Base-by-base conservation (phyloP, 2,329 filamentous ascomycete genomes). In the Diaporthe destruens region DNA sequence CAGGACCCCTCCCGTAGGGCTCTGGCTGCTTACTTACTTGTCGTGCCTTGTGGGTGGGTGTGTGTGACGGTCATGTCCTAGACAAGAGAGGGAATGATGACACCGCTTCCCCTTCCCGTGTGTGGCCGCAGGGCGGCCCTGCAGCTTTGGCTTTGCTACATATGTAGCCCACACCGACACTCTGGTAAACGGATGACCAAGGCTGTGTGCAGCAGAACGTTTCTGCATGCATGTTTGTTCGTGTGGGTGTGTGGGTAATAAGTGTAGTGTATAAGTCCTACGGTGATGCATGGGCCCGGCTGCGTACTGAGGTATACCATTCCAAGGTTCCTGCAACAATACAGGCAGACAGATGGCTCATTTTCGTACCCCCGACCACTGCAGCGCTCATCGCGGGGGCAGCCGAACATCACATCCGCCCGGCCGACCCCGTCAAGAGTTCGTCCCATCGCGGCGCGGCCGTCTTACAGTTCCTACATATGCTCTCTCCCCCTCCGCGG, bases 161-260 rank as follows among this genome's bases (percentile, higher is more conserved):
- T n/a, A n/a, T n/a, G n/a, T n/a, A 65, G 59, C 32, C 32, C 20
- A 65, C 59, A 65, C 59, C 59, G 59, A 65, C 59, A 65, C 44
- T 65, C 59, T 65, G 59, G 59, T 51, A 65, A 65, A 29, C 36
- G 6, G 59, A 65, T 65, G 59, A 65, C 44, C 44, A 65, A 36
- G 59, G 59, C 59, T 65, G 59, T 65, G 59, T 18, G 34, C 59
- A 23, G 39, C 57, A 36, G 34, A 47, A 23, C 18, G 25, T 47
- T 2, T 34, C 18, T 49, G 59, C 42, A 49, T 49, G 59, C 25
- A 34, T n/a, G 42, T 32, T 36, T 36, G 34, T 36, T 1, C 9
- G 34, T 9, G 34, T 36, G 34, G 34, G 34, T 36, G 34, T 36
- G 34, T 36, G 34, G 9, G 34, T 11, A 9, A 36, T 11, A 9